phyloP scores from a whole-genome alignment of 257 asterid species.

The Penstemon barbatus region DNA sequence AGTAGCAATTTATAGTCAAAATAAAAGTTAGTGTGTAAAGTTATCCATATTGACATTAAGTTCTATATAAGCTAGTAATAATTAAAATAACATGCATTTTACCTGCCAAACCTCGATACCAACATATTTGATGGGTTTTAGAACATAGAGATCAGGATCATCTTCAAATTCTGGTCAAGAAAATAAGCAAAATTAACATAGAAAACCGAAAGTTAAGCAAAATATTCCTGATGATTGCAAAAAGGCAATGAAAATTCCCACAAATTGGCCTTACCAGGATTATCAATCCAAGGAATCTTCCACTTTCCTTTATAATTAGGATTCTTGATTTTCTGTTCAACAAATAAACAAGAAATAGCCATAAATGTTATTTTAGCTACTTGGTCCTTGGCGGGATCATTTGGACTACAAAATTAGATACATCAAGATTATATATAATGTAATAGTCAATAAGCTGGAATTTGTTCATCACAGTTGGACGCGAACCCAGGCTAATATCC shows the following conservation, averaged over 20 bases:
- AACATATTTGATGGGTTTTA: conserved; percentile 77
- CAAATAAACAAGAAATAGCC: conserved; percentile 5
- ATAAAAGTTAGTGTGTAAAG: conserved; percentile 3
- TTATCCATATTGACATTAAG: background rate
- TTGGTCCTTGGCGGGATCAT: background rate
- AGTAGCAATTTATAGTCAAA: conserved; percentile 16
- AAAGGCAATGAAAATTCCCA: conserved; percentile 8
- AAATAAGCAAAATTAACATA: background rate
- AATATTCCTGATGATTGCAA: conserved; percentile 1
- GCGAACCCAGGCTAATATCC: too few relatives aligned
- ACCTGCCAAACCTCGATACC: conserved; percentile 98
- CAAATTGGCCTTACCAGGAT: conserved; percentile 62
- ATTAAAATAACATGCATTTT: conserved; percentile 16
- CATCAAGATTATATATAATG: too few relatives aligned
- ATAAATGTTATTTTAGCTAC: conserved; percentile 14
- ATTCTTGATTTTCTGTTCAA: conserved; percentile 73
- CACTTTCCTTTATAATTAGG: conserved; percentile 95
- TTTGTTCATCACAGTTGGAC: too few relatives aligned
- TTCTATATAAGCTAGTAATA: background rate
- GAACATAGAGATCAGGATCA: conserved; percentile 86
- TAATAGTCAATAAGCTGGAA: too few relatives aligned
- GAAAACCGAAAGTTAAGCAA: conserved; percentile 1
- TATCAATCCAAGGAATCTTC: conserved; percentile 90
- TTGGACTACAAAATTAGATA: too few relatives aligned
- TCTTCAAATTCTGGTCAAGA: conserved; percentile 68